Conservation (phyloP, 2,329 filamentous ascomycete species). For the Zelopaecilomyces penicillatus region DNA sequence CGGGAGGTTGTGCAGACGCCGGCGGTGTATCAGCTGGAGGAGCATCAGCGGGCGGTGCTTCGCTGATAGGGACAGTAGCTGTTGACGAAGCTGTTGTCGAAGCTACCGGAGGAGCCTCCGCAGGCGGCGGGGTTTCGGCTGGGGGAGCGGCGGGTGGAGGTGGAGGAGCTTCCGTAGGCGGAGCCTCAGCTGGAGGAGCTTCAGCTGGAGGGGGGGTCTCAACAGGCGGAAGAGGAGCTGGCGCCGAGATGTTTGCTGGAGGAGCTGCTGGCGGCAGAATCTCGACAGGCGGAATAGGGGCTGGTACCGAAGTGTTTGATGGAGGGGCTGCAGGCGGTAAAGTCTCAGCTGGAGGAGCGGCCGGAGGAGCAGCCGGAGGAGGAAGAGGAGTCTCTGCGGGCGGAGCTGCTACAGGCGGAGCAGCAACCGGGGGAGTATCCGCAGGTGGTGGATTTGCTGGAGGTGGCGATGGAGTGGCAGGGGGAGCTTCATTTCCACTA, state of each 20-base stretch:
- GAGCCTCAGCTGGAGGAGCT: constrained; percentile 2
- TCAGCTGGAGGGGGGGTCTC: constrained; percentile 6
- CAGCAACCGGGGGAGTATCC: constrained; percentile 2
- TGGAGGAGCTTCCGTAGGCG: constrained; percentile 8
- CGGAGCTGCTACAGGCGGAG: neutral
- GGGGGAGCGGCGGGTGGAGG: constrained; percentile 1
- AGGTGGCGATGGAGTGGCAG: constrained; percentile 1
- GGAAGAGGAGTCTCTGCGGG: neutral
- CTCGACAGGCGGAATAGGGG: neutral
- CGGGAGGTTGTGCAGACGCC: neutral
- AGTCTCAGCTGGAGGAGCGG: constrained; percentile 1
- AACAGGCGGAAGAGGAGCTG: constrained; percentile 6
- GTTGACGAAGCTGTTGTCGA: neutral
- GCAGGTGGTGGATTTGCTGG: constrained; percentile 1
- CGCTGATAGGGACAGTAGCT: too few relatives aligned
- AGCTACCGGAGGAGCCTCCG: neutral
- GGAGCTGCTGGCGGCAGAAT: constrained; percentile 4
- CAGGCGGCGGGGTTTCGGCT: neutral
- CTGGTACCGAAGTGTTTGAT: constrained; percentile 4
- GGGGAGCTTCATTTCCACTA: neutral
- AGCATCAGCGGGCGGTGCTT: constrained; percentile 4
- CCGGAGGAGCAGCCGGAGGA: neutral
- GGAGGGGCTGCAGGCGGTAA: constrained; percentile 1
- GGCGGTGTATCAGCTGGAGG: constrained; percentile 5
- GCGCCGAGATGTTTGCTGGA: neutral